Conservation (phyloP, 148 eudicot genomes). For the Vaccinium myrtillus region DNA sequence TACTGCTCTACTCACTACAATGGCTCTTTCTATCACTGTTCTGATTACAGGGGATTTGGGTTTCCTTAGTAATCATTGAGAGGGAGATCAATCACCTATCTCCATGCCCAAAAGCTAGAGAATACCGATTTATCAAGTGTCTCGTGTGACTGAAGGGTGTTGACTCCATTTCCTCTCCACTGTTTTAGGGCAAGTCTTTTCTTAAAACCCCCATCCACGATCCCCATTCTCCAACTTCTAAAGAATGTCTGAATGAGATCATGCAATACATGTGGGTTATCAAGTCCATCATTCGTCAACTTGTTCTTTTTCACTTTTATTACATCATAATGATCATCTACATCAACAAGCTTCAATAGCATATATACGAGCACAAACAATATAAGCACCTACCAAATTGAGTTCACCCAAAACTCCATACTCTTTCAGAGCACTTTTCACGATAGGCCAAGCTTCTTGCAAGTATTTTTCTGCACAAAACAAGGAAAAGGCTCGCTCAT, state of each 20-base stretch:
- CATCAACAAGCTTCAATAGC: neutral
- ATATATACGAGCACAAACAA: neutral
- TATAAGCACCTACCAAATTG: conserved; percentile 17
- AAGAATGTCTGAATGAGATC: neutral
- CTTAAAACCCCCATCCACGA: no score
- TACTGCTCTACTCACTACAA: no score
- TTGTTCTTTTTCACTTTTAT: neutral
- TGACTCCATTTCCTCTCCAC: no score
- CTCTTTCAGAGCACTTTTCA: conserved; percentile 24
- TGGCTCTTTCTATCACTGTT: no score
- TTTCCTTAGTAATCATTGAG: no score
- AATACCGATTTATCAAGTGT: no score
- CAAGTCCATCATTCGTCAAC: neutral
- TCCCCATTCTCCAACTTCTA: neutral
- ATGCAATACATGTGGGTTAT: neutral
- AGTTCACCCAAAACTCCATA: conserved; percentile 17
- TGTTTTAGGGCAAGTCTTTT: no score
- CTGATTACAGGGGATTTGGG: no score
- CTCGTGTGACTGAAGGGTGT: no score
- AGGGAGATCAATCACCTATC: no score
- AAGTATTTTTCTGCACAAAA: conserved; percentile 23
- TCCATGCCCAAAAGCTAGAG: no score
- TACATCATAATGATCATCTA: neutral
- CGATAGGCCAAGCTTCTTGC: conserved; percentile 27
- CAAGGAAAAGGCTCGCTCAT: neutral